A percentile compares a stretch with the other conserved stretches of the same genome.
Evolutionary conservation across 176 grass and related monocot species (phyloP).

Genomic region (Saccharum officinarum): DNA sequence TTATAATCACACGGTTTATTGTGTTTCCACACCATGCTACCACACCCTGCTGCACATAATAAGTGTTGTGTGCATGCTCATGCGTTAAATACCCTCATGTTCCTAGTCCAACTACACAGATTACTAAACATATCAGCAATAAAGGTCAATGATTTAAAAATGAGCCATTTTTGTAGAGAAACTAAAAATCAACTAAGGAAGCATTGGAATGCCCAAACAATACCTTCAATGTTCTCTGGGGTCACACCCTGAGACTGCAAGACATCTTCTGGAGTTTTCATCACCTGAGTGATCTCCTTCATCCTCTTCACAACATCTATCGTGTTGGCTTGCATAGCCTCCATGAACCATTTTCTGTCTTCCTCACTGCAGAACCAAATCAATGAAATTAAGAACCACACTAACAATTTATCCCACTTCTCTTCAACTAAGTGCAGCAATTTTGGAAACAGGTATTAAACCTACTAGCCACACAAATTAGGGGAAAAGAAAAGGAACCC

Average conservation of each 20-base stretch:
- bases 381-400: neutral
- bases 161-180: neutral
- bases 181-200: neutral
- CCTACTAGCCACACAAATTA: neutral
- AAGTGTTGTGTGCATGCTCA: neutral
- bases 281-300: conserved; percentile 92
- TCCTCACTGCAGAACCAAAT: conserved; percentile 52
- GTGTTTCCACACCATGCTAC: neutral
- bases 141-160: neutral
- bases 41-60: neutral
- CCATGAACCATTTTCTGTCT: conserved; percentile 91
- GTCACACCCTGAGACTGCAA: conserved; percentile 69
- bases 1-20: neutral
- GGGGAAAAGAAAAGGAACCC: neutral
- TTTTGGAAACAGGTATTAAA: neutral
- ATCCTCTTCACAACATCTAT: conserved; percentile 78
- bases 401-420: neutral
- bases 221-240: conserved; percentile 73
- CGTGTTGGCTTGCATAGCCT: conserved; percentile 83
- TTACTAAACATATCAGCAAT: neutral
- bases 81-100: neutral
- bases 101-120: neutral
- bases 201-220: neutral
- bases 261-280: conserved; percentile 87
- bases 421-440: neutral